Base-by-base conservation (phyloP, 805 yeast species). In the Cyberlindnera petersonii region DNA sequence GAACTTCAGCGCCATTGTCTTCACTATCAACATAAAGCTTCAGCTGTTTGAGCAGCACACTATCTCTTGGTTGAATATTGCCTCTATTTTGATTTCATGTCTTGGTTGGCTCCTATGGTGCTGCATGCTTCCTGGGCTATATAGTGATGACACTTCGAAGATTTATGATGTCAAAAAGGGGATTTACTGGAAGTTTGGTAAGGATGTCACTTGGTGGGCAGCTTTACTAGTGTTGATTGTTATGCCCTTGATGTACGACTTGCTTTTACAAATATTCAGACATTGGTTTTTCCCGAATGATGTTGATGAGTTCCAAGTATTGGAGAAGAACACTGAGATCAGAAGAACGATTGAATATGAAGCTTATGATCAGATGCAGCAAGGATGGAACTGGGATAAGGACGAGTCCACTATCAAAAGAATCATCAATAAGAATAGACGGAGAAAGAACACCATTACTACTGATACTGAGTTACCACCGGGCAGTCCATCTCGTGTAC, bases 81-180 rank as follows among this genome's bases (percentile, higher is more conserved):
- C 78, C 0, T 77, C 93, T 1, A 72, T 80, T 44, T 55, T 74
- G 10, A 69, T 88, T 13, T 86, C 96, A 0, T 79, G 79, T 23
- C 77, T 81, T 18, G 98, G 98, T 1, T 93, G 94, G 81, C 63
- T 84, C 7, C 50, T 80, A 10, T 93, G 97, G 96, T 79, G 86
- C 58, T 69, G 84, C 39, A 59, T 88, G 21, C 73, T 91, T 33
- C 85, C 89, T 55, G 72, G 71, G 4, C 62, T 89, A n/a, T 82
- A 86, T 58, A 66, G 63, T 61, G 53, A 61, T 55, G 49, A 74
- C 64, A 55, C 74, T 55, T 37, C 69, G 71, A 24, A 75, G 39
- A 84, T 85, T 11, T 88, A 76, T 60, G 85, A 75, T 58, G 96
- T 85, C 3, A 66, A 69, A 7, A 69, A 74, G 44, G 95, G 93